Evolutionary conservation across 306 rosid genomes (phyloP).

Genomic region (Prunus dulcis): DNA sequence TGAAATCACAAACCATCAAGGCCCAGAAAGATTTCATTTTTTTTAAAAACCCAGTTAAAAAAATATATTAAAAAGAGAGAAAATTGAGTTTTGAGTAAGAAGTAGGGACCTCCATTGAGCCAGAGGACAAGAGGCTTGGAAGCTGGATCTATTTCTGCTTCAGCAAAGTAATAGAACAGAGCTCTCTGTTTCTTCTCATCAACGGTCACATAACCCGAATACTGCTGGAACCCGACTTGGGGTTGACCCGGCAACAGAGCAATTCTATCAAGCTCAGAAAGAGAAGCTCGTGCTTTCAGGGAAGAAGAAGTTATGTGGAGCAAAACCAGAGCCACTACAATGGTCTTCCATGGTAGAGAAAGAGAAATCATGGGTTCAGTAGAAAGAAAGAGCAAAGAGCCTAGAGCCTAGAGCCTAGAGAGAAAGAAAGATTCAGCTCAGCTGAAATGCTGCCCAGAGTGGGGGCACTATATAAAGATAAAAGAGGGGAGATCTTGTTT

Average conservation of each 20-base stretch:
- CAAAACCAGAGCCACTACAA: constrained; percentile 31
- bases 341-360: constrained; percentile 25
- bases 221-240: constrained; percentile 63
- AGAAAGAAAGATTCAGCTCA: not conserved
- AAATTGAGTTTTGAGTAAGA: not conserved
- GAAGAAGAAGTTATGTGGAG: constrained; percentile 30
- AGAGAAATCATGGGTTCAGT: constrained; percentile 28
- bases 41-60: not conserved
- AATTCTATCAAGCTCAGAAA: constrained; percentile 42
- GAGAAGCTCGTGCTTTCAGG: constrained; percentile 20
- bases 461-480: constrained; percentile 33
- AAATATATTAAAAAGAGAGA: not conserved
- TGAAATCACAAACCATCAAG: constrained; percentile 8
- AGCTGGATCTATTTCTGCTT: constrained; percentile 66
- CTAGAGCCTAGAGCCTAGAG: constrained; percentile 9
- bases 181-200: constrained; percentile 56
- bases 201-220: constrained; percentile 71
- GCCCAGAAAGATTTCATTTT: not conserved
- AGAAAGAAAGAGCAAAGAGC: not conserved
- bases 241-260: constrained; percentile 75
- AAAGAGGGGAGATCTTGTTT: constrained; percentile 13
- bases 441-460: constrained; percentile 9
- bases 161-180: constrained; percentile 77
- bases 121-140: constrained; percentile 92
- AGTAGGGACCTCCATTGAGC: constrained; percentile 52